Percentiles rank a stretch among this genome's conserved stretches.
Conservation (phyloP, 345 rosid genomes). For the Salix exigua region DNA sequence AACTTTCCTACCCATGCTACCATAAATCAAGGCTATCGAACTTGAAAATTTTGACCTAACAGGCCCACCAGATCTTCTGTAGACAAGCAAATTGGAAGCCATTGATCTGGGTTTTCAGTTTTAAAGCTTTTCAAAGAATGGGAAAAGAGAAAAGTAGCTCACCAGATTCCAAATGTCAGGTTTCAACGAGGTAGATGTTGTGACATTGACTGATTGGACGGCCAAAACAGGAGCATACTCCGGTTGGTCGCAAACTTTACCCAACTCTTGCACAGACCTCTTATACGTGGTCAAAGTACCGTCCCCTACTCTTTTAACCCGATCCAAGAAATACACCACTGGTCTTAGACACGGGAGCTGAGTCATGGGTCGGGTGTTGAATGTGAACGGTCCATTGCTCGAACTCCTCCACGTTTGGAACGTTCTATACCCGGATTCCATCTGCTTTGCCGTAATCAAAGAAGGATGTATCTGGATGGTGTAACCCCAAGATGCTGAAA, state of each 20-base stretch:
- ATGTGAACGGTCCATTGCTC: conserved; percentile 58
- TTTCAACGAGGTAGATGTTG: conserved; percentile 30
- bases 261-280: conserved; percentile 33
- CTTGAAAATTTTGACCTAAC: not conserved
- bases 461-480: conserved; percentile 62
- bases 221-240: conserved; percentile 35
- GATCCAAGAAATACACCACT: conserved; percentile 57
- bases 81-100: not conserved
- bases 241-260: conserved; percentile 29
- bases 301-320: conserved; percentile 27
- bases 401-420: conserved; percentile 71
- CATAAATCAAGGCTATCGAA: not conserved
- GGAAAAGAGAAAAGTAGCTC: conserved; percentile 2
- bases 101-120: not conserved
- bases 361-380: conserved; percentile 61
- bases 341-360: conserved; percentile 58
- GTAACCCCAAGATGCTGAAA: conserved; percentile 90
- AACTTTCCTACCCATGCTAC: not conserved
- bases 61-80: not conserved
- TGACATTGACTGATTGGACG: conserved; percentile 44
- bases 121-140: not conserved
- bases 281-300: conserved; percentile 51
- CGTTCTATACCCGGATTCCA: conserved; percentile 59
- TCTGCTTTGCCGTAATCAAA: conserved; percentile 46
- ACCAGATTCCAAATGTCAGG: conserved; percentile 67